Conservation (phyloP, 768 basidiomycete species). For the Pulveroboletus ravenelii region DNA sequence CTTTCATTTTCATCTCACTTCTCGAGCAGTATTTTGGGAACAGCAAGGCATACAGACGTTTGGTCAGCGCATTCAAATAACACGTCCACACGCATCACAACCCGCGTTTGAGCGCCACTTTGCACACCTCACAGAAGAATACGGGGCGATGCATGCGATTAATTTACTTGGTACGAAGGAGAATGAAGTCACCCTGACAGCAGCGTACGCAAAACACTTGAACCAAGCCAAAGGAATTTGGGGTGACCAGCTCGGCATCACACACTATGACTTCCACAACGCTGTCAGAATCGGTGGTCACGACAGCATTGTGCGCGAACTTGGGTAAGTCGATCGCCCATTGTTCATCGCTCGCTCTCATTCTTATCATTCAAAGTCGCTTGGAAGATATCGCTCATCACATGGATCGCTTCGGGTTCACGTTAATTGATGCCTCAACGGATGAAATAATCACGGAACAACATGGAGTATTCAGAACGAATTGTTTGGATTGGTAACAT, state of each 20-base stretch:
- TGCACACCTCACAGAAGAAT: slow-evolving; percentile 78
- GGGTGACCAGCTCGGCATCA: slow-evolving; percentile 69
- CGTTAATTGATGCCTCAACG: slow-evolving; percentile 64
- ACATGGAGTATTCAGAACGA: slow-evolving; percentile 88
- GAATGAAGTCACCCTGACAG: slow-evolving; percentile 81
- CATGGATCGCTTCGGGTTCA: slow-evolving; percentile 81
- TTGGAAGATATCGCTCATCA: slow-evolving; percentile 54
- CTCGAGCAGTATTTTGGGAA: slow-evolving; percentile 88
- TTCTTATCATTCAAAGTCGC: slow-evolving; percentile 40
- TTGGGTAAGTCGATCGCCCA: slow-evolving; percentile 42
- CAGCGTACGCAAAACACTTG: slow-evolving; percentile 80
- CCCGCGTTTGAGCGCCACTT: slow-evolving; percentile 97
- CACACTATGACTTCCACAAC: slow-evolving; percentile 93
- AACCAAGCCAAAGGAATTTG: slow-evolving; percentile 56
- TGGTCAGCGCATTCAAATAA: slow-evolving; percentile 91
- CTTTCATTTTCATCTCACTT: slow-evolving; percentile 8
- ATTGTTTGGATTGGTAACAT: slow-evolving; percentile 89
- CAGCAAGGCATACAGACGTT: slow-evolving; percentile 95
- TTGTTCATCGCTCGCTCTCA: neutral
- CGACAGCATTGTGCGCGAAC: slow-evolving; percentile 74
- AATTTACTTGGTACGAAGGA: slow-evolving; percentile 92
- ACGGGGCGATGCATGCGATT: slow-evolving; percentile 79
- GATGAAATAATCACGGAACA: slow-evolving; percentile 82
- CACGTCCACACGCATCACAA: slow-evolving; percentile 91
- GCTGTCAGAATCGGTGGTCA: slow-evolving; percentile 78